Conservation (phyloP, 805 yeast species). For the Blastobotrys americana region DNA sequence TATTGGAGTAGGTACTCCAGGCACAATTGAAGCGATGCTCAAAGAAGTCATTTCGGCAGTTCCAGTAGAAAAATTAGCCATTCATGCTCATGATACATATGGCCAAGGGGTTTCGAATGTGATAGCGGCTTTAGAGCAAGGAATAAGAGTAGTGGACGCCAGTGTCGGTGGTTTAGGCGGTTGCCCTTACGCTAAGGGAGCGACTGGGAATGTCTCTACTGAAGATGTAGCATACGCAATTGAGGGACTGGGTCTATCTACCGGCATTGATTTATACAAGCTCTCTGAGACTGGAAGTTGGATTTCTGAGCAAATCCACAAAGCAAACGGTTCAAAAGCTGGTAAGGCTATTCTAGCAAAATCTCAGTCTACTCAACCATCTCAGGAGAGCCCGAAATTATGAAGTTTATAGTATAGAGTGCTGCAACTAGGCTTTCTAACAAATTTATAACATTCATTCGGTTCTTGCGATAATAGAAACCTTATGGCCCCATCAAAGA, state of each 20-base stretch:
- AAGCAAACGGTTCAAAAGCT: constrained; percentile 26
- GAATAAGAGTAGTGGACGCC: constrained; percentile 26
- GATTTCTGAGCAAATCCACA: constrained; percentile 21
- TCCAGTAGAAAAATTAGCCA: constrained; percentile 23
- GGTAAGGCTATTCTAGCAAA: constrained; percentile 23
- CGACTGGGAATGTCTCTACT: constrained; percentile 30
- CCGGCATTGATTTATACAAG: constrained; percentile 25
- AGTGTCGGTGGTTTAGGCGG: constrained; percentile 31
- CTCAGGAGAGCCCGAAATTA: too few relatives aligned
- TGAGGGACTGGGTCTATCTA: constrained; percentile 25
- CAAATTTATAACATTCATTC: too few relatives aligned
- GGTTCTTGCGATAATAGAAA: too few relatives aligned
- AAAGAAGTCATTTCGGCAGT: constrained; percentile 19
- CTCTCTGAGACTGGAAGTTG: constrained; percentile 24
- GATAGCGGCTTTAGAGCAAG: constrained; percentile 27
- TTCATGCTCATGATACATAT: constrained; percentile 31
- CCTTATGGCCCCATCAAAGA: too few relatives aligned
- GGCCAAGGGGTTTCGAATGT: constrained; percentile 32
- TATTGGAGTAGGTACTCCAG: constrained; percentile 30
- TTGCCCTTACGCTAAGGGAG: constrained; percentile 32
- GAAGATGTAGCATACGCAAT: constrained; percentile 29
- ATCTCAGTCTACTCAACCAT: too few relatives aligned
- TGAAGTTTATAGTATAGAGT: neutral
- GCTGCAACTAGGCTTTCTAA: neutral
- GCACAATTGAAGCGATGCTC: constrained; percentile 22